These are phyloP conservation scores for Suillus subalutaceus DNA, from an alignment of 768 basidiomycete genomes.

Conservation along the genomic window DNA sequence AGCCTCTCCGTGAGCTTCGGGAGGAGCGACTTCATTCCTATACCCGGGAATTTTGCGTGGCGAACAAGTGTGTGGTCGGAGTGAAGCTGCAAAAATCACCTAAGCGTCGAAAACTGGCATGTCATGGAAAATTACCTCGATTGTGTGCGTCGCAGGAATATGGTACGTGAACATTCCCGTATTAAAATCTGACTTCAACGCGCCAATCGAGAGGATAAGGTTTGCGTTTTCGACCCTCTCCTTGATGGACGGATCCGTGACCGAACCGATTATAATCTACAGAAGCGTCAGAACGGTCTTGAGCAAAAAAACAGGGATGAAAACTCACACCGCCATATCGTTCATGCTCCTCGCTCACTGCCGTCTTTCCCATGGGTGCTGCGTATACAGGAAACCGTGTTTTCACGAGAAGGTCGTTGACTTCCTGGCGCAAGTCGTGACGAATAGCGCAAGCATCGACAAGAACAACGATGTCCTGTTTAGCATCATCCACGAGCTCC, in stretches of 20 bases:
- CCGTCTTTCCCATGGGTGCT: slow-evolving; percentile 82
- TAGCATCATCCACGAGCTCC: slow-evolving; percentile 61
- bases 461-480: slow-evolving; percentile 67
- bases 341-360: slow-evolving; percentile 67
- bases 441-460: slow-evolving; percentile 82
- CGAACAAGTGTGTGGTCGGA: slow-evolving; percentile 71
- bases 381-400: slow-evolving; percentile 77
- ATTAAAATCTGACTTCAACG: slow-evolving; percentile 80
- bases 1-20: slow-evolving; percentile 67
- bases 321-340: slow-evolving; percentile 79
- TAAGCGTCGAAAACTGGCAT: background rate
- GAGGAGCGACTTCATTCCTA: slow-evolving; percentile 79
- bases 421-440: slow-evolving; percentile 65
- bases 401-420: slow-evolving; percentile 59
- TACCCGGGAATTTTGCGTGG: slow-evolving; percentile 61
- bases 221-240: slow-evolving; percentile 75
- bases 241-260: slow-evolving; percentile 67
- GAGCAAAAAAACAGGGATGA: background rate
- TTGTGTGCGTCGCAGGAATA: slow-evolving; percentile 56
- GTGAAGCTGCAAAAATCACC: slow-evolving; percentile 56
- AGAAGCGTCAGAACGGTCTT: slow-evolving; percentile 7
- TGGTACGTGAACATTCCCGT: slow-evolving; percentile 85
- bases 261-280: slow-evolving; percentile 79
- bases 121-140: slow-evolving; percentile 54
- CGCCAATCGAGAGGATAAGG: slow-evolving; percentile 74